Evolutionary conservation across 2,329 filamentous ascomycete species (phyloP).

Genomic region (Monilinia vaccinii-corymbosi): DNA sequence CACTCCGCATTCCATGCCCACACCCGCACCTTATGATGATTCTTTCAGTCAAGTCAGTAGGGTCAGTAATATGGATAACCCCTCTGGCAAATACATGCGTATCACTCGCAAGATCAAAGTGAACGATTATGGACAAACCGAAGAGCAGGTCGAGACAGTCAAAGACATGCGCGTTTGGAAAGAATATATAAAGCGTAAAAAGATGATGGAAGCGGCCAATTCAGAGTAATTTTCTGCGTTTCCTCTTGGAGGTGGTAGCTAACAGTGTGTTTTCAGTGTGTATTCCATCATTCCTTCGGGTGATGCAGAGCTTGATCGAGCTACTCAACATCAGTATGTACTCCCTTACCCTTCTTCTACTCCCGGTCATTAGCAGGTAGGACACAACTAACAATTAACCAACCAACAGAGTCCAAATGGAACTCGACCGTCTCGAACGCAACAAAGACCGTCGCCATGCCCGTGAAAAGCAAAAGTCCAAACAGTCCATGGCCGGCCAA

Average conservation of each 20-base stretch:
- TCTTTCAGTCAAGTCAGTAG: conserved; percentile 67
- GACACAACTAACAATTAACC: neutral
- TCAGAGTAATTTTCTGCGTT: conserved; percentile 47
- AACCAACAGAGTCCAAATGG: conserved; percentile 53
- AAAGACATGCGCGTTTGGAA: conserved; percentile 80
- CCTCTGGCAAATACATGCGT: conserved; percentile 56
- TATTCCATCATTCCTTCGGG: conserved; percentile 55
- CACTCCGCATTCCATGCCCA: conserved; percentile 59
- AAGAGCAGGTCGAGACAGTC: conserved; percentile 50
- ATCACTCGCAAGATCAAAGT: conserved; percentile 59
- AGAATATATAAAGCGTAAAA: conserved; percentile 74
- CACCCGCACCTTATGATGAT: conserved; percentile 59
- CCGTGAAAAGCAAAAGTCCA: conserved; percentile 80
- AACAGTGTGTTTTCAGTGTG: conserved; percentile 35
- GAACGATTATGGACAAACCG: conserved; percentile 55
- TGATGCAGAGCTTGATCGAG: conserved; percentile 55
- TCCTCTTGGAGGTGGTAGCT: conserved; percentile 10
- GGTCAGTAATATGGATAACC: conserved; percentile 54
- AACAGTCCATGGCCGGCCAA: conserved; percentile 21
- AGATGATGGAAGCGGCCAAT: conserved; percentile 31
- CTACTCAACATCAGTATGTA: conserved; percentile 47
- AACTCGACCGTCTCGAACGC: conserved; percentile 75
- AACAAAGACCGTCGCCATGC: conserved; percentile 87
- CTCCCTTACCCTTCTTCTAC: neutral
- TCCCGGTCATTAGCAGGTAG: no score